Evolutionary conservation across 176 grass and related monocot species (phyloP), one percentile per base, ranked within the genome.

Genomic region (Aegilops longissima): DNA sequence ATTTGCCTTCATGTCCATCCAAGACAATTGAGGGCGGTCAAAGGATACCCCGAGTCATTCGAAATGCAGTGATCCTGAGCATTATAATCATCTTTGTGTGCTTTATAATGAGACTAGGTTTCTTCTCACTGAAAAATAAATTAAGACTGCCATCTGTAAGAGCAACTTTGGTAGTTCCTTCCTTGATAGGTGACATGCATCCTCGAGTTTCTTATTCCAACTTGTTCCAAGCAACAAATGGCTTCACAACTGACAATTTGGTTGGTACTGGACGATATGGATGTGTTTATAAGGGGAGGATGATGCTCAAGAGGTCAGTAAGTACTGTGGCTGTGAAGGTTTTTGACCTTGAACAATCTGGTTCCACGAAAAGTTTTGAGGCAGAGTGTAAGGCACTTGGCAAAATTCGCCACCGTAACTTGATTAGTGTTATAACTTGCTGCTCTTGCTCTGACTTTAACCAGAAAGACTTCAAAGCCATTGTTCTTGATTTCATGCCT

Each of bases 401-500:
- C 63, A 85, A 69, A 33, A 81, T 93, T 12, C 87, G 91, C 11
- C 91, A 93, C n/a, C 61, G 87, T 17, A 93, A 93, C 72, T 81
- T 93, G 38, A 13, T 93, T 70, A 68, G 76, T 56, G 69, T 90
- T 54, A 52, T 86, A 63, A 93, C 87, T 36, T 87, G 62, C 51
- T 90, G 91, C 70, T 82, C 80, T 1, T 85, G 71, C 24, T 58
- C 62, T 12, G 80, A 90, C 71, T 54, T 20, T 6, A 51, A 68
- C 8, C 87, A 78, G 8, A 81, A 85, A 29, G 84, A 90, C 14
- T 93, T 93, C 84, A 90, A 87, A 77, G 91, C 91, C n/a, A 31
- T 93, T 70, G 49, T 93, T 25, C 72, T 90, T 6, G 62, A 93
- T 67, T 89, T 87, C 87, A 93, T 93, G 91, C 80, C 87, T 9